Conservation (phyloP, 805 yeast genomes). For the Cyberlindnera americana region DNA sequence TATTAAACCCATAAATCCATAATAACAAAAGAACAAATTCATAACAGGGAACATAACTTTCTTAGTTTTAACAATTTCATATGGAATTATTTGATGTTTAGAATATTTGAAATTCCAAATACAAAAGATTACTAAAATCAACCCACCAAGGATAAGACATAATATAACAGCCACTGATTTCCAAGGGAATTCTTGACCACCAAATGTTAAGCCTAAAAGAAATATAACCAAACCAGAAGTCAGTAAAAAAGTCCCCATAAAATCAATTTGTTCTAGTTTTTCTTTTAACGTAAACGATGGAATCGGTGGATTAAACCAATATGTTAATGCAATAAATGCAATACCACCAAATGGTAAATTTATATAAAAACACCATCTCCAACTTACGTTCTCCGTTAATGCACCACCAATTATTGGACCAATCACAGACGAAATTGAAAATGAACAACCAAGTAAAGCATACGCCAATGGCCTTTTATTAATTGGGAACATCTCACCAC, state of each 20-base stretch:
- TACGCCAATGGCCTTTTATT: conserved; percentile 22
- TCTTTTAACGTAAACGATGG: conserved; percentile 37
- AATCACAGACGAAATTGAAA: conserved; percentile 46
- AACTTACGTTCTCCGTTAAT: conserved; percentile 50
- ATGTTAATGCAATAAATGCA: conserved; percentile 35
- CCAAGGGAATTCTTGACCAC: conserved; percentile 53
- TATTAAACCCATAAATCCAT: conserved; percentile 37
- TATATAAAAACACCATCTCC: conserved; percentile 79
- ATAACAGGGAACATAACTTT: conserved; percentile 31
- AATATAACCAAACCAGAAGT: conserved; percentile 42
- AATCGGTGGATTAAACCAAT: conserved; percentile 46
- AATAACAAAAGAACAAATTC: conserved; percentile 34
- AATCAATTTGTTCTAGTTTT: conserved; percentile 45
- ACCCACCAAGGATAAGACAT: conserved; percentile 36
- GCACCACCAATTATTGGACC: conserved; percentile 73
- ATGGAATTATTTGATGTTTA: conserved; percentile 28
- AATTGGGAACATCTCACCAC: conserved; percentile 45
- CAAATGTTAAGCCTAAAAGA: conserved; percentile 50
- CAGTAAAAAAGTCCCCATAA: conserved; percentile 43
- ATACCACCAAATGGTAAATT: conserved; percentile 65
- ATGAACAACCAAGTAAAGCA: conserved; percentile 29
- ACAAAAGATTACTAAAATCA: conserved; percentile 5
- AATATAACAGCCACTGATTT: conserved; percentile 46
- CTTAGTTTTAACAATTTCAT: conserved; percentile 38
- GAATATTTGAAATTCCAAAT: conserved; percentile 17